phyloP scores from a whole-genome alignment of 228 moss, liverwort and hornwort genomes.

The Sphagnum fallax region DNA sequence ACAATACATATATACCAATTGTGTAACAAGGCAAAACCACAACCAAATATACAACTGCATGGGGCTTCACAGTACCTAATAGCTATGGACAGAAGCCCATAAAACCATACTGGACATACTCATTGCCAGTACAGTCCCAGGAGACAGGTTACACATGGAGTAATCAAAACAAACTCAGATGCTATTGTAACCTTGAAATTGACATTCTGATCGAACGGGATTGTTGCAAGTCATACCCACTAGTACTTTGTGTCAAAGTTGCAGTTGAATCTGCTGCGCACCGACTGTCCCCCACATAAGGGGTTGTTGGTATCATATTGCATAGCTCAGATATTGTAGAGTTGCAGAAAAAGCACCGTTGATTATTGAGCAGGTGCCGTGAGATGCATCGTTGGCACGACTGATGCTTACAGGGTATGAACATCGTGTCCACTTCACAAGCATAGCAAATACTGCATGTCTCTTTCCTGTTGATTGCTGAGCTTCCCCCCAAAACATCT shows the following conservation, averaged over 20 bases:
- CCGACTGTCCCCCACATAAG: slow-evolving; percentile 16
- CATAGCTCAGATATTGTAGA: slow-evolving; percentile 56
- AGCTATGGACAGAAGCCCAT: no score
- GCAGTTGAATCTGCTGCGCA: slow-evolving; percentile 9
- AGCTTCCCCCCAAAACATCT: slow-evolving; percentile 33
- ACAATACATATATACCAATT: no score
- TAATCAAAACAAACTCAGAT: no score
- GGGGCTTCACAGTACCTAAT: no score
- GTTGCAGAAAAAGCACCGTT: slow-evolving; percentile 98
- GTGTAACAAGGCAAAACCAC: no score
- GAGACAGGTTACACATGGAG: no score
- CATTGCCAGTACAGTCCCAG: no score
- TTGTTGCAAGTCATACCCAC: slow-evolving; percentile 2
- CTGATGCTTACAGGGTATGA: slow-evolving; percentile 95
- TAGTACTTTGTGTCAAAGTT: slow-evolving; percentile 9
- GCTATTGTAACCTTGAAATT: background rate
- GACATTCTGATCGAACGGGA: slow-evolving; percentile 6
- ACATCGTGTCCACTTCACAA: slow-evolving; percentile 79
- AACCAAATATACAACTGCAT: no score
- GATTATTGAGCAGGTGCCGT: slow-evolving; percentile 90
- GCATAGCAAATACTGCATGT: slow-evolving; percentile 93
- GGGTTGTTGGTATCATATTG: slow-evolving; percentile 31
- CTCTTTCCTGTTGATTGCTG: slow-evolving; percentile 54
- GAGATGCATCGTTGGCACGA: slow-evolving; percentile 94
- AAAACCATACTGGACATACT: no score